Percentiles rank a stretch among this genome's conserved stretches.
Evolutionary conservation across 1,284 basidiomycete genomes (phyloP).

Genomic region (Hemileia vastatrix): DNA sequence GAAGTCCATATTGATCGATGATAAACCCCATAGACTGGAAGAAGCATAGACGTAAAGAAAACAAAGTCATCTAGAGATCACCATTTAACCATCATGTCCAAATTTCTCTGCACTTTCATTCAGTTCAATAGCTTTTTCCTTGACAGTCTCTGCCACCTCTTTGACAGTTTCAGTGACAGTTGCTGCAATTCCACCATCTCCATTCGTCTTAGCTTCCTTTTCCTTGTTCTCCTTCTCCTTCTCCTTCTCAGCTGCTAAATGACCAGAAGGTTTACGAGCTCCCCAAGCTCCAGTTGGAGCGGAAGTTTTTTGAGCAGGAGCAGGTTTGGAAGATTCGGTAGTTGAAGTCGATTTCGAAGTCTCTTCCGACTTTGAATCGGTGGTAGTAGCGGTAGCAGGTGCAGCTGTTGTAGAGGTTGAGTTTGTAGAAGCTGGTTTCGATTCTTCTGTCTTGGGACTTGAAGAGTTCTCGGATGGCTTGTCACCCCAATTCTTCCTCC

Average conservation of each 20-base stretch:
- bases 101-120: background rate
- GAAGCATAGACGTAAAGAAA: no score
- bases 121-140: background rate
- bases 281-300: background rate
- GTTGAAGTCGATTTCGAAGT: background rate
- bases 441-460: background rate
- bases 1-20: no score
- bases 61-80: no score
- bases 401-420: background rate
- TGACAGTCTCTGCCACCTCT: background rate
- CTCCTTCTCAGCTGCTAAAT: background rate
- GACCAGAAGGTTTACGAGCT: background rate
- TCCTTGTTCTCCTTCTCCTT: constrained; percentile 3
- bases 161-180: background rate
- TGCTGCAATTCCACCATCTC: background rate
- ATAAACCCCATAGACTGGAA: no score
- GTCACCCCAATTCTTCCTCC: background rate
- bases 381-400: background rate
- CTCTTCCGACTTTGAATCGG: background rate
- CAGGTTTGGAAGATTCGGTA: background rate
- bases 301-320: background rate
- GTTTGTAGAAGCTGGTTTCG: background rate
- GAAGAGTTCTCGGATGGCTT: background rate
- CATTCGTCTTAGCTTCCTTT: background rate
- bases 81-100: background rate